Base-by-base conservation (phyloP, 345 rosid genomes). In the Fremontodendron californicum region DNA sequence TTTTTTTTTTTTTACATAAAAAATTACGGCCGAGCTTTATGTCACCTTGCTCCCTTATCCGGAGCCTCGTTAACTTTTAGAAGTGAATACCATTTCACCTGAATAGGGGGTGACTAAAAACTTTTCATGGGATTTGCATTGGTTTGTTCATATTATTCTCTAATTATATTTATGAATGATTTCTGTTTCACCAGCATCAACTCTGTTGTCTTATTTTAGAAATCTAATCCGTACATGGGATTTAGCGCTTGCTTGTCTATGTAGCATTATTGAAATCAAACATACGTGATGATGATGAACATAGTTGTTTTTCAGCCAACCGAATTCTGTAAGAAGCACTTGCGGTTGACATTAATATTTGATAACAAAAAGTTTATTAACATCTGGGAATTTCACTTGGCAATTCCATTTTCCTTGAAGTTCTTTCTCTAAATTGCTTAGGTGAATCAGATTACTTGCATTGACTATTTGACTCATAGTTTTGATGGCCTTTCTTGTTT, bases 41-140 rank as follows among this genome's bases (percentile, higher is more conserved):
- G 78, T 63, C 78, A 77, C 81, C 80, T 68, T 77, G 75, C 35
- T 58, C 40, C 75, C 52, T 69, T 81, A 33, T 74, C 75, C 58
- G 49, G 61, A 51, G 35, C 19, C 78, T 73, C 67, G 43, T 78
- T 54, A 1, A 18, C 73, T 37, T 75, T 43, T 74, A 69, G 71
- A 81, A 67, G 11, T 39, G 49, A 65, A 37, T 9, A 60, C 18
- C 33, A 18, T 9, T 62, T 57, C 16, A 25, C 35, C 54, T 40
- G 48, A 78, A 54, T 39, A 19, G 69, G 71, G 71, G 42, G 37
- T 78, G 76, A 60, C 61, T 2, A 46, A 25, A 55, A 52, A 45
- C 11, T 54, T n/a, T 37, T 72, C 27, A 10, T 48, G 16, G 9
- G 67, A 76, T n/a, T 74, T 21, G 11, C 51, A 43, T 23, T 25